Evolutionary conservation across 441 rosid species (phyloP), one percentile per base, ranked within the genome.

Genomic region (Adansonia grandidieri): DNA sequence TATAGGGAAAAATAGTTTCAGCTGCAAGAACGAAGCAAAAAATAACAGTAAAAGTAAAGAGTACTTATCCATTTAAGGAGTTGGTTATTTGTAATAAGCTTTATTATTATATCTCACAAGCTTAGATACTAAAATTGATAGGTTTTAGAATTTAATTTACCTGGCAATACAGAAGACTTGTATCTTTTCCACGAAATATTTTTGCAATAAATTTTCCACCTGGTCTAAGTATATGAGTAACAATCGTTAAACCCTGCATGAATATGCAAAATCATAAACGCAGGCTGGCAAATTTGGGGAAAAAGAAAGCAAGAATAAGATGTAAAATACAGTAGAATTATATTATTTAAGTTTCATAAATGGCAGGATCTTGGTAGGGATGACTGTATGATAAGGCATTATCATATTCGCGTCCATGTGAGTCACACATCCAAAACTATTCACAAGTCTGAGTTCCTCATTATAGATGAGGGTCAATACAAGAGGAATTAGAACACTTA

Each of bases 181-280:
- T 94, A 89, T 97, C 99, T 85, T 97, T 97, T 79, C 98, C 98
- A 48, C 99, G 97, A 84, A 97, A 97, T 82, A 97, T 91, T 83
- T 94, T 94, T 8, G 98, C 93, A 32, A 97, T 91, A 78, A 92
- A 94, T 80, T 89, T 92, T 44, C 98, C 99, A 80, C 97, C 98
- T 86, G 87, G 93, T 89, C 87, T 89, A 76, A 92, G 98, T 56
- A 97, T 77, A 83, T 93, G 98, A 48, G 97, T 84, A 73, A 93
- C 98, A 83, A 94, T 88, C 1, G 98, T 97, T 84, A 94, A 88
- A 58, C 97, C 99, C 98, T 96, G 86, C 66, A 85, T 80, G 17
- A 60, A 83, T 19, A 17, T 53, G 15, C 45, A 68, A 74, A 65
- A 62, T 14, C 2, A 69, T 60, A 58, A 48, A 53, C 70, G 48